Evolutionary conservation across 2,329 filamentous ascomycete species (phyloP), one percentile per base, ranked within the genome.

Genomic region (Neocatenulostroma microsporum): DNA sequence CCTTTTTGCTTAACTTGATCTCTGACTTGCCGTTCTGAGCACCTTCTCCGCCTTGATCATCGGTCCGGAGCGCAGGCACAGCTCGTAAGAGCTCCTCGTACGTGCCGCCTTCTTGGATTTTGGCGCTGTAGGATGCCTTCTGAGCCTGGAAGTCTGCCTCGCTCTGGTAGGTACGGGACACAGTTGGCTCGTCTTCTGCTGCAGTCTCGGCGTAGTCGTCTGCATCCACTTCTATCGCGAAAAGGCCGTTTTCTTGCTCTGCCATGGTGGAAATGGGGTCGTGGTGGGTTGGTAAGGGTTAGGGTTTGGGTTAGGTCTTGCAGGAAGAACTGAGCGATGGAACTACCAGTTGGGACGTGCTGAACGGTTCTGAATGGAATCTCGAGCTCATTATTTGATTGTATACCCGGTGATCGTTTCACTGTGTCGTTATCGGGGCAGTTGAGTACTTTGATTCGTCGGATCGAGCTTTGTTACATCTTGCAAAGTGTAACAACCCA

Each of bases 191-290:
- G 21, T 57, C 54, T 15, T 31, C 46, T 3, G 55, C 49, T 21
- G 55, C 53, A 12, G 49, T 44, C 13, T 51, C 49, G 8, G 54
- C 55, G 36, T 59, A 57, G 37, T 56, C 44, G 21, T 60, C 54
- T 28, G 49, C 39, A 31, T 51, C 51, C 25, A 58, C 49, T 21
- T 54, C 51, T 21, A 61, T 54, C 30, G 49, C 50, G 37, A 58
- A 46, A 8, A 57, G 46, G n/a, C 34, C 41, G 30, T 42, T 38
- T 30, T 42, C 24, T 20, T 15, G 14, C 10, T 39, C 41, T 17
- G 39, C 35, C 25, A 47, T 36, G 14, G 20, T 20, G n/a, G n/a
- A n/a, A n/a, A n/a, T n/a, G n/a, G n/a, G n/a, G n/a, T n/a, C n/a
- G 21, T 21, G 13, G 24, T 17, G 19, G 23, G 23, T 25, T 31